These are phyloP conservation scores for Moricandia arvensis DNA, from an alignment of 345 rosid genomes.

Conservation along the genomic window DNA sequence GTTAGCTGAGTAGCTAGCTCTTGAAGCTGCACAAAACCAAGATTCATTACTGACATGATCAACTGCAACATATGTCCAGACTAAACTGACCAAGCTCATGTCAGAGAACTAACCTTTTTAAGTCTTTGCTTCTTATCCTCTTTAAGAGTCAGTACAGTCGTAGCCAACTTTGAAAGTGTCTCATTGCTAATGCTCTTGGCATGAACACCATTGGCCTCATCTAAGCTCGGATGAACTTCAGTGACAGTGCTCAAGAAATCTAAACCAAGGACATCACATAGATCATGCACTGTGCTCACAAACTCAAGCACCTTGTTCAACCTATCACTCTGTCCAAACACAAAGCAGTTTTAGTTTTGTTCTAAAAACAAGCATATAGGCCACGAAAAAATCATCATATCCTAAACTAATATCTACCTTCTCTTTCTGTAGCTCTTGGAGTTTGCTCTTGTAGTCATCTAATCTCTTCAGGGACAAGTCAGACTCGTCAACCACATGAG, in stretches of 20 bases:
- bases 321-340: constrained; percentile 68
- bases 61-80: background rate
- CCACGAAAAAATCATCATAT: too few relatives aligned
- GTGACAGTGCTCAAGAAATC: constrained; percentile 81
- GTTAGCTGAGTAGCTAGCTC: constrained; percentile 63
- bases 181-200: constrained; percentile 93
- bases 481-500: constrained; percentile 76
- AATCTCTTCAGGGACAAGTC: constrained; percentile 80
- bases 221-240: constrained; percentile 95
- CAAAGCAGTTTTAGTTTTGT: constrained; percentile 19
- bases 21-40: constrained; percentile 51
- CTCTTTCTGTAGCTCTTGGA: constrained; percentile 91
- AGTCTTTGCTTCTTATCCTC: constrained; percentile 92
- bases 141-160: constrained; percentile 68
- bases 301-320: constrained; percentile 85
- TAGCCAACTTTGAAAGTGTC: constrained; percentile 75
- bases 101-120: constrained; percentile 52
- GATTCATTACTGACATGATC: background rate
- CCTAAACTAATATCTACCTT: constrained; percentile 46
- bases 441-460: constrained; percentile 67
- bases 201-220: constrained; percentile 62
- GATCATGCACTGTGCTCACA: constrained; percentile 93
- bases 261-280: constrained; percentile 85
- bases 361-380: background rate
- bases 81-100: background rate